Conservation (phyloP, 441 rosid genomes). For the Adansonia grandidieri region DNA sequence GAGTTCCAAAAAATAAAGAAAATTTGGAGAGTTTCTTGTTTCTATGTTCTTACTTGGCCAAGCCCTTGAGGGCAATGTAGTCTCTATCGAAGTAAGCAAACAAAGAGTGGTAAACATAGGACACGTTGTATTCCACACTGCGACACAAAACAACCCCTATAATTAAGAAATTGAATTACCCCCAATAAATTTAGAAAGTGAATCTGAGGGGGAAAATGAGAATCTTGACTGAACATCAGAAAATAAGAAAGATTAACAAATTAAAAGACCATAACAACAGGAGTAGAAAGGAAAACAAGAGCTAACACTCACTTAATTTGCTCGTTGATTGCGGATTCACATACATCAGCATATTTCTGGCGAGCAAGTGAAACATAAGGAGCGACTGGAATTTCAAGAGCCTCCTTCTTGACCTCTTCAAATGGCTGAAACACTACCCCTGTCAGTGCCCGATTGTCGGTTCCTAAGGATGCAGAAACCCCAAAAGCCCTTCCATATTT, state of each 20-base stretch:
- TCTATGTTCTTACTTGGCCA: slow-evolving; percentile 65
- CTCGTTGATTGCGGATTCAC: slow-evolving; percentile 58
- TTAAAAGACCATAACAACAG: neutral
- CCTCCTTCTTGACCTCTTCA: slow-evolving; percentile 57
- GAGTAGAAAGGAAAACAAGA: slow-evolving; percentile 13
- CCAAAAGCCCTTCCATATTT: slow-evolving; percentile 27
- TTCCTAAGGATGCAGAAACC: slow-evolving; percentile 33
- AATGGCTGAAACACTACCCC: slow-evolving; percentile 60
- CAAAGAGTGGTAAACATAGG: slow-evolving; percentile 93
- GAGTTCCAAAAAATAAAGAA: neutral
- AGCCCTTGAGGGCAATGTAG: slow-evolving; percentile 80
- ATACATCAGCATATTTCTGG: slow-evolving; percentile 45
- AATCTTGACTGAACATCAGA: neutral
- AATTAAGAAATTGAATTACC: neutral
- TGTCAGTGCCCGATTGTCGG: slow-evolving; percentile 25
- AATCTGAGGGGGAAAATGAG: neutral
- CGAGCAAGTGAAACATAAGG: slow-evolving; percentile 54
- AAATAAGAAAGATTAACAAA: neutral
- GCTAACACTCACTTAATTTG: slow-evolving; percentile 58
- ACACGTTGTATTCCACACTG: slow-evolving; percentile 94
- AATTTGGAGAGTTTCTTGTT: neutral
- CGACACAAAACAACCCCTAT: neutral
- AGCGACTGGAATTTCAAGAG: slow-evolving; percentile 40
- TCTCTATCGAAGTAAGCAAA: slow-evolving; percentile 94
- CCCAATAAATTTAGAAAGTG: neutral